These are phyloP conservation scores for Agaricales sp. DNA, from an alignment of 1,284 basidiomycete genomes.

Conservation along the genomic window DNA sequence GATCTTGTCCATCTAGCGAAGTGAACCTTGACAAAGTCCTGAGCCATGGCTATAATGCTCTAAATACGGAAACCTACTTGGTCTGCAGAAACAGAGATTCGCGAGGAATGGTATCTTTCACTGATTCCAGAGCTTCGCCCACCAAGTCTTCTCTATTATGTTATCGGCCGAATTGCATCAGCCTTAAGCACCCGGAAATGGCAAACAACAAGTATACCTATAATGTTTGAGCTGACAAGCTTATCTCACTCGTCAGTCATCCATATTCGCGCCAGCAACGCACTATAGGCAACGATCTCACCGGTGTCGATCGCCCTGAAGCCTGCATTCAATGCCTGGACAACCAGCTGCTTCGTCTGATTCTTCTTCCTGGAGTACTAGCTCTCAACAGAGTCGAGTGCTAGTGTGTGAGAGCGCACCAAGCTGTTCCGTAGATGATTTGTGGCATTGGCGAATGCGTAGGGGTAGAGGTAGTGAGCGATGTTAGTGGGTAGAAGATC, in stretches of 20 bases:
- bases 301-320: slow-evolving; percentile 76
- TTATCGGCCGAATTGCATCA: no score
- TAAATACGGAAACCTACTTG: slow-evolving; percentile 36
- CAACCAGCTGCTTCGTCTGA: slow-evolving; percentile 54
- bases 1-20: slow-evolving; percentile 61
- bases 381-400: slow-evolving; percentile 6
- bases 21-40: slow-evolving; percentile 44
- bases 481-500: no score
- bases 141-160: slow-evolving; percentile 73
- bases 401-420: slow-evolving; percentile 25
- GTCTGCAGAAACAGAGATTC: slow-evolving; percentile 66
- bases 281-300: slow-evolving; percentile 20
- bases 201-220: no score
- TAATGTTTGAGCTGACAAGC: slow-evolving; percentile 76
- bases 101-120: slow-evolving; percentile 48
- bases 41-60: slow-evolving; percentile 2
- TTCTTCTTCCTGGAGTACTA: slow-evolving; percentile 54
- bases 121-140: slow-evolving; percentile 52
- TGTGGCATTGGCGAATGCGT: slow-evolving; percentile 10
- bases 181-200: no score
- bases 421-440: slow-evolving; percentile 64
- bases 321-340: slow-evolving; percentile 61
- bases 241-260: slow-evolving; percentile 15
- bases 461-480: no score
- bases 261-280: slow-evolving; percentile 3